Percentiles rank a stretch among this genome's conserved stretches.
Evolutionary conservation across 192 early-diverging fungal genomes (phyloP).

Genomic region (Backusella australiensis): DNA sequence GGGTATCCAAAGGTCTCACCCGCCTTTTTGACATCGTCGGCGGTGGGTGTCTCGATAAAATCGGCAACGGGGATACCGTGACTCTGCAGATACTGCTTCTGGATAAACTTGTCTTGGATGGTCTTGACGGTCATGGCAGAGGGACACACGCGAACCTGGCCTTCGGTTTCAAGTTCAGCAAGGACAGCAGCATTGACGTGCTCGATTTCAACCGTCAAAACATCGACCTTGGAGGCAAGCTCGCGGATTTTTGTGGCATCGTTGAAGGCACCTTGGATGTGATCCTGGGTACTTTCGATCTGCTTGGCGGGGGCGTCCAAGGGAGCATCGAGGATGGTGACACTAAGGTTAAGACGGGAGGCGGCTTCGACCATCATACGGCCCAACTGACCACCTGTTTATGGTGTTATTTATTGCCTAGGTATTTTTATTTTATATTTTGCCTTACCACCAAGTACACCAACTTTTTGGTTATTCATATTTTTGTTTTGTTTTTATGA

Average conservation of each 20-base stretch:
- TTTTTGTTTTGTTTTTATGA: background rate
- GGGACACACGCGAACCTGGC: conserved; percentile 68
- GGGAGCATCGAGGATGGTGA: conserved; percentile 82
- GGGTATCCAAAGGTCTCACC: conserved; percentile 83
- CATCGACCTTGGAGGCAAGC: conserved; percentile 71
- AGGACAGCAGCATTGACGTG: conserved; percentile 79
- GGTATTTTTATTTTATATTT: no score
- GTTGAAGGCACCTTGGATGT: conserved; percentile 85
- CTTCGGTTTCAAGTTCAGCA: conserved; percentile 57
- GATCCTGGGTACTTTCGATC: conserved; percentile 59
- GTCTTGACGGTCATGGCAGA: conserved; percentile 75
- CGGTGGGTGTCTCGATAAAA: conserved; percentile 59
- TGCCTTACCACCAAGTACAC: conserved; percentile 51
- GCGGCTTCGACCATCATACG: conserved; percentile 98
- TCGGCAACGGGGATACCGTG: conserved; percentile 71
- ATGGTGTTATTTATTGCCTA: no score
- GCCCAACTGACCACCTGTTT: conserved; percentile 90
- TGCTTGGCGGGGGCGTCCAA: conserved; percentile 84
- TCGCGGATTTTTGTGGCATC: conserved; percentile 73
- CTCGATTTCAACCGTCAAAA: conserved; percentile 98
- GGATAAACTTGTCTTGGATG: conserved; percentile 96
- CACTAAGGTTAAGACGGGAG: conserved; percentile 81
- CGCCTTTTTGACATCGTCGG: conserved; percentile 49
- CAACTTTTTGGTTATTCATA: conserved; percentile 53
- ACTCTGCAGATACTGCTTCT: conserved; percentile 77